phyloP scores from a whole-genome alignment of 2,329 filamentous ascomycete species.

The Metarhizium album region DNA sequence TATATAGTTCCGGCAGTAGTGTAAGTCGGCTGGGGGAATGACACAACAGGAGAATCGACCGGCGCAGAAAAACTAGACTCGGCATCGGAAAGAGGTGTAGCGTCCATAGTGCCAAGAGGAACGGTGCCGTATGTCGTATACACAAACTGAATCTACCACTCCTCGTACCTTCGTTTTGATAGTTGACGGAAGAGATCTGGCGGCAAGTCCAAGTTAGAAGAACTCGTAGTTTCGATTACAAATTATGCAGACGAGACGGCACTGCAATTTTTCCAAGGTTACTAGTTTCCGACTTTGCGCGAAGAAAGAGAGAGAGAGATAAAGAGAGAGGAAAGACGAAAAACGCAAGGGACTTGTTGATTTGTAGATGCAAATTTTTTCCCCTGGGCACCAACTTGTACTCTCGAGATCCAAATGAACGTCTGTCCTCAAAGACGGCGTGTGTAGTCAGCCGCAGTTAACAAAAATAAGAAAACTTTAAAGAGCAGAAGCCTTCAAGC shows the following conservation, averaged over 20 bases:
- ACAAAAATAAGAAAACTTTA: neutral
- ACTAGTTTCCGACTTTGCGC: constrained; percentile 9
- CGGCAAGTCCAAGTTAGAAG: constrained; percentile 21
- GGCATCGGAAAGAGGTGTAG: constrained; percentile 11
- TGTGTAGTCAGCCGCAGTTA: neutral
- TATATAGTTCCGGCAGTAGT: constrained; percentile 48
- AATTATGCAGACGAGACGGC: neutral
- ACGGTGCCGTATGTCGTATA: neutral
- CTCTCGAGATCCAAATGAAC: constrained; percentile 1
- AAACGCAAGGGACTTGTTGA: neutral
- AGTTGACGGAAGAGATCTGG: constrained; percentile 10
- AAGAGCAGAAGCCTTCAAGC: neutral
- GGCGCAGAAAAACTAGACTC: constrained; percentile 7
- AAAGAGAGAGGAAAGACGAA: too few species aligned
- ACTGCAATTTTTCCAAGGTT: constrained; percentile 3
- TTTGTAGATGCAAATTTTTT: neutral
- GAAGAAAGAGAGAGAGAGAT: neutral
- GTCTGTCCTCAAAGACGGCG: neutral
- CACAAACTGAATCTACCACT: neutral
- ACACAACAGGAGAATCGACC: constrained; percentile 6
- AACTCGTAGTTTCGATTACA: neutral
- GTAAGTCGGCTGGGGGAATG: constrained; percentile 31
- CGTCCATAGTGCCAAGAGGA: constrained; percentile 18
- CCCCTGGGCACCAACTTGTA: neutral
- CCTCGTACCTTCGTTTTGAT: constrained; percentile 5